Conservation (phyloP, 805 yeast genomes). For the Starmerella stigmatis region DNA sequence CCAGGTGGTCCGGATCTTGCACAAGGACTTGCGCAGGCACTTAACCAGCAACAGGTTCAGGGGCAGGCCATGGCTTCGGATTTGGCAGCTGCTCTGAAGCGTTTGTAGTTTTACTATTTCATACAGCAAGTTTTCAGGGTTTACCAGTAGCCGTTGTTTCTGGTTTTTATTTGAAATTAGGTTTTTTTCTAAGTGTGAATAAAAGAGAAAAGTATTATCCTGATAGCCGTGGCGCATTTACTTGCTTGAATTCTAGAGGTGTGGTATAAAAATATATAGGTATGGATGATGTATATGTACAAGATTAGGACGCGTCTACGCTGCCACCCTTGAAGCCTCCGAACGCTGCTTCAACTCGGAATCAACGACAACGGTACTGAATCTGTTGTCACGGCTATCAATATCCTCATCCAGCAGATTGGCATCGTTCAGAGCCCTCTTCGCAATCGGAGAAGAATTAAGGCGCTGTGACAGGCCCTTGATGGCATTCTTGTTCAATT, state of each 20-base stretch:
- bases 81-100: constrained; percentile 22
- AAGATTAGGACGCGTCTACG: background rate
- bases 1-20: constrained; percentile 19
- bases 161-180: too few relatives aligned
- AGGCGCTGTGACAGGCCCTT: background rate
- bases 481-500: background rate
- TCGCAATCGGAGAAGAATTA: constrained; percentile 1
- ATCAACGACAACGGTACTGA: background rate
- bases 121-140: too few relatives aligned
- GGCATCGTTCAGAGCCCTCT: background rate
- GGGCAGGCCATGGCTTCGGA: constrained; percentile 24
- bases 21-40: constrained; percentile 22
- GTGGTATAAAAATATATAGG: too few relatives aligned
- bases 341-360: constrained; percentile 8
- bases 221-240: too few relatives aligned
- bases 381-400: too few relatives aligned
- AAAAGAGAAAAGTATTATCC: too few relatives aligned
- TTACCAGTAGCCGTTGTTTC: too few relatives aligned
- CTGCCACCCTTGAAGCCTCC: background rate
- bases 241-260: background rate
- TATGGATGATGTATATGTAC: too few relatives aligned
- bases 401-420: background rate
- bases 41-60: constrained; percentile 24
- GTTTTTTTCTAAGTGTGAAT: too few relatives aligned
- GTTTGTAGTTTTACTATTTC: constrained; percentile 8